Evolutionary conservation across 371 early-diverging fungal species (phyloP).

Genomic region (Sporodiniella umbellata): DNA sequence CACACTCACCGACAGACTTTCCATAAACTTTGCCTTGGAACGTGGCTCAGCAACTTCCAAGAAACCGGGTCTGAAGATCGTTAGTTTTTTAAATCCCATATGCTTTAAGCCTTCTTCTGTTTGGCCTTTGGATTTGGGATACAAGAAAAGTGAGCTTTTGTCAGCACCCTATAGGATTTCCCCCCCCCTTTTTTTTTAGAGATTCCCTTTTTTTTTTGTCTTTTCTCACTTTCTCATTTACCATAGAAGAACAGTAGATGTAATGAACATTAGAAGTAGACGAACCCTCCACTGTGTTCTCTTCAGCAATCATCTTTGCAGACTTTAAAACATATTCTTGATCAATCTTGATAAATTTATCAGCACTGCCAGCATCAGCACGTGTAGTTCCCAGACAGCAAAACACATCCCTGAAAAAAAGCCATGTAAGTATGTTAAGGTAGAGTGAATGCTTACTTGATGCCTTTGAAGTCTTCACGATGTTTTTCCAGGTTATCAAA

Average conservation of each 20-base stretch:
- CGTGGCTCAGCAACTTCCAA: constrained; percentile 48
- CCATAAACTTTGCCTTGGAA: constrained; percentile 12
- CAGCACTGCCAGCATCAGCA: constrained; percentile 62
- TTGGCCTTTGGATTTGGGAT: constrained; percentile 73
- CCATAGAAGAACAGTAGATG: constrained; percentile 60
- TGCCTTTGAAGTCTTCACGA: constrained; percentile 37
- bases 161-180: constrained; percentile 58
- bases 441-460: constrained; percentile 28
- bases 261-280: constrained; percentile 54
- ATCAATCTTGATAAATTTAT: constrained; percentile 68
- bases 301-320: constrained; percentile 59
- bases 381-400: constrained; percentile 50
- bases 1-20: constrained; percentile 11
- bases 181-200: no score
- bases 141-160: constrained; percentile 61
- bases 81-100: constrained; percentile 61
- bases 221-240: not conserved
- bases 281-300: constrained; percentile 43
- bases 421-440: not conserved
- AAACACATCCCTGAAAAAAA: constrained; percentile 8
- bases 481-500: constrained; percentile 44
- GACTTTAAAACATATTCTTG: constrained; percentile 69
- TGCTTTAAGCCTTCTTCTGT: constrained; percentile 61
- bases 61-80: constrained; percentile 63
- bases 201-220: no score